Evolutionary conservation across 2,329 filamentous ascomycete species (phyloP), one percentile per base, ranked within the genome.

Genomic region (Exophiala lecanii-corni): DNA sequence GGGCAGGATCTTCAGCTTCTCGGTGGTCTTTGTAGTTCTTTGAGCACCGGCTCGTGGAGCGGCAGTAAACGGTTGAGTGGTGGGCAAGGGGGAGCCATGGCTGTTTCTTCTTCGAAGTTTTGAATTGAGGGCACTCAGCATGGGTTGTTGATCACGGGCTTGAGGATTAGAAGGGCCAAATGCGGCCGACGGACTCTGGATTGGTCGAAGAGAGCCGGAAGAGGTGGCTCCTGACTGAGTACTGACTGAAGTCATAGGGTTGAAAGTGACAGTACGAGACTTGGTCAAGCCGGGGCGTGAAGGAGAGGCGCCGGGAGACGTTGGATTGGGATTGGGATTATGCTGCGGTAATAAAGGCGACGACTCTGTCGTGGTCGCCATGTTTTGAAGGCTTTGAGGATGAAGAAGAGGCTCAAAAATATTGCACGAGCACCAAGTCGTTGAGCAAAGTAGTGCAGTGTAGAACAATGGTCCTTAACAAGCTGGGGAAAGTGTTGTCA

Each of bases 1-100:
- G 1, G 92, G 92, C 12, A 98, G 72, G n/a, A 98, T 76, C 69
- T 98, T 98, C 49, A 98, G 75, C 70, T 98, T 98, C 70, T 97
- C 89, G 2, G 88, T 88, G 53, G 86, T 96, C 66, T 95, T 94
- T 17, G 89, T 94, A 43, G 89, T 97, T 64, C 92, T 75, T 63
- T 98, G 92, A 0, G 92, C 91, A 2, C 92, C 92, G 45, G 96
- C 88, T 68, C 97, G 96, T 39, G 75, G 68, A 7, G 59, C 65
- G 13, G 61, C 56, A 2, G 68, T 63, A 5, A 60, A 55, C 3
- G 71, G 64, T 25, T 65, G 63, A 25, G 66, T 61, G 21, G 60
- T 63, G 19, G 75, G 66, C 42, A 60, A 60, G 13, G 79, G 71
- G 40, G 79, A 72, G 40, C 86, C 83, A 57, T 88, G 83, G 64